A percentile compares a stretch with the other conserved stretches of the same genome.
Evolutionary conservation across 2,329 filamentous ascomycete species (phyloP).

Genomic region (Hymenoscyphus infarciens): DNA sequence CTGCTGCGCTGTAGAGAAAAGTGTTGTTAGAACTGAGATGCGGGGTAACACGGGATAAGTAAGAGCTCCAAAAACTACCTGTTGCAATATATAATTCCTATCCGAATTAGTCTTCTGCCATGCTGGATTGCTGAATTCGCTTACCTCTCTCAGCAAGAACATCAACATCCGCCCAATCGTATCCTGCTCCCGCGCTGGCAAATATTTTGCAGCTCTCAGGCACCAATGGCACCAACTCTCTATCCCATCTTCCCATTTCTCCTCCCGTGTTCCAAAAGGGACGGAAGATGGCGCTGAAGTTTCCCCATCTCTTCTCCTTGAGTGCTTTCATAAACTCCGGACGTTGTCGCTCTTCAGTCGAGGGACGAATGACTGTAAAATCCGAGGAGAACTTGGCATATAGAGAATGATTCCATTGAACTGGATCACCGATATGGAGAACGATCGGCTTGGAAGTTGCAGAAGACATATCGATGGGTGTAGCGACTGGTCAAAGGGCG

Average conservation of each 20-base stretch:
- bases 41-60: background rate
- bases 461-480: constrained; percentile 17
- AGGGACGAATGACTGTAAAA: constrained; percentile 47
- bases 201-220: constrained; percentile 53
- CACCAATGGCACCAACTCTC: constrained; percentile 52
- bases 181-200: constrained; percentile 58
- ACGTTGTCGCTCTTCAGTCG: constrained; percentile 47
- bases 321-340: constrained; percentile 48
- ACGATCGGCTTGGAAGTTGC: constrained; percentile 28
- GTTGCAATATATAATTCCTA: constrained; percentile 67
- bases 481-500: background rate
- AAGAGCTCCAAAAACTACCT: constrained; percentile 29
- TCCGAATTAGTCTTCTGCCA: background rate
- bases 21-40: constrained; percentile 6
- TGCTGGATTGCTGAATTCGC: background rate
- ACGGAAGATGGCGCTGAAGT: constrained; percentile 49
- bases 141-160: constrained; percentile 53
- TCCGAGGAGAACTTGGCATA: constrained; percentile 39
- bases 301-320: constrained; percentile 50
- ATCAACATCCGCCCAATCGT: constrained; percentile 60
- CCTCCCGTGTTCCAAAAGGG: constrained; percentile 63
- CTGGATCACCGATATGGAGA: constrained; percentile 35
- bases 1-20: constrained; percentile 47
- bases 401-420: constrained; percentile 33
- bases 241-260: constrained; percentile 62